Conservation (phyloP, 1,284 basidiomycete genomes). For the Ustilago trichophora region DNA sequence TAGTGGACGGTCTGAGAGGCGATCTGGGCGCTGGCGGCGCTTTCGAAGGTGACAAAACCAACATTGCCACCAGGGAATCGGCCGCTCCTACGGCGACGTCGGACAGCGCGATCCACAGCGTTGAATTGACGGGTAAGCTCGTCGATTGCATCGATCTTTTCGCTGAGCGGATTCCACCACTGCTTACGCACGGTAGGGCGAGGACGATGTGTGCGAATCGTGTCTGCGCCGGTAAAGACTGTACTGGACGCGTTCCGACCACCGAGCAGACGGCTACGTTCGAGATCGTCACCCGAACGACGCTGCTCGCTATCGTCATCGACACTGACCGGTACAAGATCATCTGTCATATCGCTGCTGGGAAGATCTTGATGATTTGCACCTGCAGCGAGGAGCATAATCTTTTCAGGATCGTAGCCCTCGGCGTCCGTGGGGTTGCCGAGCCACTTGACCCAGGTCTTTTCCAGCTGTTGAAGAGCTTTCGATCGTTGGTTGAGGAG, state of each 20-base stretch:
- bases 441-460: slow-evolving; percentile 84
- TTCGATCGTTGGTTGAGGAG: slow-evolving; percentile 80
- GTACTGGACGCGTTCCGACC: not conserved
- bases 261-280: slow-evolving; percentile 18
- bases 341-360: slow-evolving; percentile 9
- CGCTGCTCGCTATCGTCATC: slow-evolving; percentile 2
- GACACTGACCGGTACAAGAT: slow-evolving; percentile 15
- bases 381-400: slow-evolving; percentile 47
- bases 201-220: slow-evolving; percentile 29
- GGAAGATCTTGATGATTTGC: slow-evolving; percentile 23
- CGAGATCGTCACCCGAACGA: no score
- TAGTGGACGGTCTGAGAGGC: slow-evolving; percentile 84
- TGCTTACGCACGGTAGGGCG: slow-evolving; percentile 44
- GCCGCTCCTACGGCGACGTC: slow-evolving; percentile 22
- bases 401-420: slow-evolving; percentile 73
- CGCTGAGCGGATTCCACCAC: slow-evolving; percentile 54
- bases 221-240: slow-evolving; percentile 36
- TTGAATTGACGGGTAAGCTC: slow-evolving; percentile 53
- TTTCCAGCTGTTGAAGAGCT: slow-evolving; percentile 80
- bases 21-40: slow-evolving; percentile 91
- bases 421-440: slow-evolving; percentile 87
- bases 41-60: slow-evolving; percentile 97
- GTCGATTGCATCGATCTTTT: slow-evolving; percentile 58
- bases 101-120: slow-evolving; percentile 51
- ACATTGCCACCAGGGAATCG: slow-evolving; percentile 72